Conservation (phyloP, 2,329 filamentous ascomycete species). For the Fusarium aywerte region DNA sequence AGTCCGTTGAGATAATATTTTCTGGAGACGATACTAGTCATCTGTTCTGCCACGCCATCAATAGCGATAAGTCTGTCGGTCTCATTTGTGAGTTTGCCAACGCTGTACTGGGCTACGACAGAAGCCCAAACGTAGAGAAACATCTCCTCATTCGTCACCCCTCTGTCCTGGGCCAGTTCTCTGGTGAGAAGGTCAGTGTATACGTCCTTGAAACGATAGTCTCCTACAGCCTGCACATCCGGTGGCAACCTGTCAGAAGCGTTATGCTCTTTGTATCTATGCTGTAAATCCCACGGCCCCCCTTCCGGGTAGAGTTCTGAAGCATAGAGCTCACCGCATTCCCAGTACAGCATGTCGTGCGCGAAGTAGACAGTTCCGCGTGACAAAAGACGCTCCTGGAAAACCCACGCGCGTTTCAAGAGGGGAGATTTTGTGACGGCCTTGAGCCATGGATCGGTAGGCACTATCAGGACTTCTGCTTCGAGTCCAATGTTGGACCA, state of each 20-base stretch:
- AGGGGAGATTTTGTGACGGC: background rate
- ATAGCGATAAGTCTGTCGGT: conserved; percentile 1
- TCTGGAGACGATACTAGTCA: background rate
- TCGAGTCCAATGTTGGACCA: background rate
- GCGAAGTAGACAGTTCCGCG: background rate
- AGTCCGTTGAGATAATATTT: background rate
- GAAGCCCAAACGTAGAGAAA: conserved; percentile 15
- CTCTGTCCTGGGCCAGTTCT: fast-evolving
- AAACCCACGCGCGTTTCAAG: conserved; percentile 1
- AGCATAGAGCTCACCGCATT: conserved; percentile 1
- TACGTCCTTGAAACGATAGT: conserved; percentile 9
- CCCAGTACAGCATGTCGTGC: conserved; percentile 9
- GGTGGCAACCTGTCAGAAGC: background rate
- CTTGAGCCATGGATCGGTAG: background rate
- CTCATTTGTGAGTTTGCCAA: background rate
- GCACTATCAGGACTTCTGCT: background rate
- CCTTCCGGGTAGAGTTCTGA: background rate
- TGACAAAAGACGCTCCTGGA: conserved; percentile 5
- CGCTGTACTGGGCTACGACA: conserved; percentile 7
- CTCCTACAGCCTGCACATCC: background rate
- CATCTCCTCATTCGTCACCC: background rate
- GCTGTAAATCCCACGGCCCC: conserved; percentile 1
- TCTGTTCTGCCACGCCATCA: conserved; percentile 3
- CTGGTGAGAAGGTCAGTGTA: conserved; percentile 1
- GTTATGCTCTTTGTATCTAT: background rate